Base-by-base conservation (phyloP, 2,329 filamentous ascomycete genomes). In the Fonsecaea pedrosoi region DNA sequence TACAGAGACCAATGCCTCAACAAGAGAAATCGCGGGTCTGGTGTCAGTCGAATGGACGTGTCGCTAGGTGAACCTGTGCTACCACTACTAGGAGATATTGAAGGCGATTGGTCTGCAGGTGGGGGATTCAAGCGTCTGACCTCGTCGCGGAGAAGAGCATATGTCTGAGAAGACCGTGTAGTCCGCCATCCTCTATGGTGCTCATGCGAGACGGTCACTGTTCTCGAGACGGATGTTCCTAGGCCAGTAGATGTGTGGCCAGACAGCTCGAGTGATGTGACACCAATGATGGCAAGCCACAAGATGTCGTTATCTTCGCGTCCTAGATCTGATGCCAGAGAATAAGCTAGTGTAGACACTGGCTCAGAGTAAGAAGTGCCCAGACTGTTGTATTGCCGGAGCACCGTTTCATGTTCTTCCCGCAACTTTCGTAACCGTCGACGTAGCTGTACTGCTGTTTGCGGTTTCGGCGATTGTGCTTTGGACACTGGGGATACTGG, bases 1-100 rank as follows among this genome's bases (percentile, higher is more conserved):
- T 98, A 98, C 13, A 99, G 83, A 73, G 92, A 97, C 95, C 95
- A 99, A 77, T 99, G 95, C 38, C 95, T 86, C 61, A 98, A 92
- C 0, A 99, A 86, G 32, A 98, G 85, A 72, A 99, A 97, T 48
- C 92, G 90, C 9, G 95, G 96, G 75, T 99, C 95, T 0, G 95
- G 95, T 0, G 94, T 97, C 45, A 99, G 82, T 25, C 94, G 89
- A 72, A 99, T 98, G 59, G 92, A 91, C 9, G 89, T 96, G 78
- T 99, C 95, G 62, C 94, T 94, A 5, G 95, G 92, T 69, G 91
- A 95, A 68, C 91, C 86, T 7, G 93, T 94, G 34, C 62, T 63
- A 18, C 66, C 61, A 32, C 50, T 50, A 7, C 54, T 45, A 1
- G 66, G 66, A 18, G 67, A 70, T 60, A 68, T 66, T n/a, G 69